Evolutionary conservation across 257 asterid genomes (phyloP).

Genomic region (Thymus mandschuricus): DNA sequence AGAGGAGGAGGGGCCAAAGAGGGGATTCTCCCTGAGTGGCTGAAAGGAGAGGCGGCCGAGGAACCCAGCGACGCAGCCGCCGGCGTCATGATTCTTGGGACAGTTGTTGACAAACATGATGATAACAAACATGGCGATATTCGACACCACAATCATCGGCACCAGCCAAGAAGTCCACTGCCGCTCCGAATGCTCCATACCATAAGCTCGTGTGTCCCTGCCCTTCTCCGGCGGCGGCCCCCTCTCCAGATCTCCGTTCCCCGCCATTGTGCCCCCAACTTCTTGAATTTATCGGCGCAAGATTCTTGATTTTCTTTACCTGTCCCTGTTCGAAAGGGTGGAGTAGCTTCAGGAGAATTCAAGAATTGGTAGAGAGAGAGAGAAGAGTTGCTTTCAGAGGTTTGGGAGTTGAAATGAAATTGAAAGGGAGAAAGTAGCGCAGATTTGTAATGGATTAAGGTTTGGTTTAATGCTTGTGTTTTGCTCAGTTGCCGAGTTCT

Average conservation of each 20-base stretch:
- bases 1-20: slow-evolving; percentile 88
- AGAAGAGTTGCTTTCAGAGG: slow-evolving; percentile 4
- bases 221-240: slow-evolving; percentile 45
- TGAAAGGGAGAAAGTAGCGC: background rate
- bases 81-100: slow-evolving; percentile 53
- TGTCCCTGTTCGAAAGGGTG: slow-evolving; percentile 16
- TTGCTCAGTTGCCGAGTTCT: slow-evolving; percentile 8
- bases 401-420: too few species aligned
- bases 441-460: background rate
- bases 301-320: background rate
- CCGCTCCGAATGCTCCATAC: slow-evolving; percentile 60
- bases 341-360: slow-evolving; percentile 58
- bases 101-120: slow-evolving; percentile 89
- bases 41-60: slow-evolving; percentile 95
- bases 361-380: slow-evolving; percentile 42
- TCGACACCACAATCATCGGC: slow-evolving; percentile 85
- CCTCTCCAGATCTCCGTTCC: slow-evolving; percentile 75
- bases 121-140: slow-evolving; percentile 76
- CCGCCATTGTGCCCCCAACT: slow-evolving; percentile 35
- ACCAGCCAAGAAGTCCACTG: slow-evolving; percentile 98
- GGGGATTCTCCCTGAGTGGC: slow-evolving; percentile 91
- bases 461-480: slow-evolving; percentile 1
- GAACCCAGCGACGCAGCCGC: slow-evolving; percentile 67
- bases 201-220: slow-evolving; percentile 41
- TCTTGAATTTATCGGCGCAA: background rate